Base-by-base conservation (phyloP, 78 protist genomes). In the Chrysochromulina tobinii region DNA sequence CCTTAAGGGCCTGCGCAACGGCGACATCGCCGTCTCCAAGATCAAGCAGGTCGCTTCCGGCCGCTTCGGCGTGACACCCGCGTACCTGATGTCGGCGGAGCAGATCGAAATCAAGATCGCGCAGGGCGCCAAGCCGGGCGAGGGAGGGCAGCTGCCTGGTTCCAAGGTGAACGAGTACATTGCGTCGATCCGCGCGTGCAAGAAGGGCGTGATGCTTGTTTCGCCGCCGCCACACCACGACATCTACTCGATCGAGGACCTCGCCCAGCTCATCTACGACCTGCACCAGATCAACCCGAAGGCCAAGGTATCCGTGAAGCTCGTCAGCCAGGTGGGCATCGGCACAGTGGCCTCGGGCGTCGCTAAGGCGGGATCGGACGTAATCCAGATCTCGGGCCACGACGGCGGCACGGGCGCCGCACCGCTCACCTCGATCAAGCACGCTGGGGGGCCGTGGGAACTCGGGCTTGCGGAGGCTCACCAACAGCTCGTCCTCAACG, bases 151-250 rank as follows among this genome's bases (percentile, higher is more conserved):
- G 89, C 93, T 95, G 58, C 97, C 97, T 27, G 97, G 96, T 48
- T 48, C 57, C 94, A 97, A 96, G 94, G 93, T 92, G 64, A 12
- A 73, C 38, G 48, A 12, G n/a, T 38, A 90, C 77, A 97, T 97
- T 87, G 98, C 97, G 15, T 11, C 57, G 75, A 53, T 90, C 55
- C 94, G 98, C 61, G 66, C 92, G 88, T 95, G 96, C 14, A 97
- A 96, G 48, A 91, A 92, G 0, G 98, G 98, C 7, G 97, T 97
- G 14, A 96, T 95, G n/a, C 95, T 97, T 66, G 96, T 97, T 87
- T 93, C 96, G 57, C 98, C 98, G 48, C 98, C 98, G 50, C 98
- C 98, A 20, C 98, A 97, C 94, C 98, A 97, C 96, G 98, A 97
- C 93, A 97, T 97, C 94, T 97, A 97, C 92, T 97, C 98, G 88